Evolutionary conservation across 202 grass and related monocot genomes (phyloP).

Genomic region (Carex sylvatica): DNA sequence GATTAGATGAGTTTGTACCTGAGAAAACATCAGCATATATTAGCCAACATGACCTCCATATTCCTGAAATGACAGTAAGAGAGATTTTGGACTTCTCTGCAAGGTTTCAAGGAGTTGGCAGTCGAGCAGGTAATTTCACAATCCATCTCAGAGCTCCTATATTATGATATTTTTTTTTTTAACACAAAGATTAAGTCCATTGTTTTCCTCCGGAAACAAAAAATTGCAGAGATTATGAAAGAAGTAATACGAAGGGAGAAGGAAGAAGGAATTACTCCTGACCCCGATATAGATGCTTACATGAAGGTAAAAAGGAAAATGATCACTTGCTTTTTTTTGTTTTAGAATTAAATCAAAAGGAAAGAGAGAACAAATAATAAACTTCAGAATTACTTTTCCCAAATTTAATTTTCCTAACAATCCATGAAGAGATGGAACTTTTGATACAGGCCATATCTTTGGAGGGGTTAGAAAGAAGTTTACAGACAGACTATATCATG

Average conservation of each 20-base stretch:
- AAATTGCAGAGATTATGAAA: conserved; percentile 57
- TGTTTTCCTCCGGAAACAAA: not conserved
- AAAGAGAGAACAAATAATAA: not conserved
- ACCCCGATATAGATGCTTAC: conserved; percentile 71
- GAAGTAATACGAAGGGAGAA: conserved; percentile 74
- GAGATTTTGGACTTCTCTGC: conserved; percentile 83
- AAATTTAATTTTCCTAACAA: not conserved
- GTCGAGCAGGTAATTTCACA: conserved; percentile 46
- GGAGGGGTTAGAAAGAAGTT: conserved; percentile 73
- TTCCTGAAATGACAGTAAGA: conserved; percentile 83
- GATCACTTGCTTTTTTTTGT: not conserved
- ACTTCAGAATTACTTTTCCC: not conserved
- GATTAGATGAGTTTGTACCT: conserved; percentile 65
- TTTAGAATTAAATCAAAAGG: not conserved
- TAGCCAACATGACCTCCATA: conserved; percentile 76
- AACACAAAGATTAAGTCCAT: not conserved
- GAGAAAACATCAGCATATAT: conserved; percentile 84
- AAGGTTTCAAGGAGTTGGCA: conserved; percentile 86
- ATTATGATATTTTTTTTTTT: not conserved
- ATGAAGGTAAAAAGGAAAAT: conserved; percentile 68
- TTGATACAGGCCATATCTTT: conserved; percentile 55
- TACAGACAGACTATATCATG: conserved; percentile 94
- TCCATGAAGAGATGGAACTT: too few relatives aligned
- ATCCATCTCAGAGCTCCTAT: not conserved
- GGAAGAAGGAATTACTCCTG: conserved; percentile 60